These are phyloP conservation scores for Hanseniaspora vineae DNA, from an alignment of 805 yeast genomes.

Conservation along the genomic window DNA sequence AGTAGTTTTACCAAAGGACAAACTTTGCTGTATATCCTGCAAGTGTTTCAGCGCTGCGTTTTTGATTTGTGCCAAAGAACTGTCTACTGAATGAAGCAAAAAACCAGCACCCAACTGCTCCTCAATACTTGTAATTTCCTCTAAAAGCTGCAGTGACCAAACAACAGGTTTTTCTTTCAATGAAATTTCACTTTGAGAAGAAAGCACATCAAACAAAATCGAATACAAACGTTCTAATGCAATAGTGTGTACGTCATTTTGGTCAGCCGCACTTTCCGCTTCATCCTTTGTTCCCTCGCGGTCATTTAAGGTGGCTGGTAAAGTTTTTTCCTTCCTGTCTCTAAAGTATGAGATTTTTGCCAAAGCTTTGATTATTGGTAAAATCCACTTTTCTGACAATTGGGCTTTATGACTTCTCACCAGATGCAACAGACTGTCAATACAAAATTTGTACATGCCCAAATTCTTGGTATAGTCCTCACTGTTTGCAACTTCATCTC, in stretches of 20 bases:
- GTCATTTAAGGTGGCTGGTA: neutral
- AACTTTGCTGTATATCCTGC: too few species aligned
- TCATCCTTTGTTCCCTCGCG: conserved; percentile 7
- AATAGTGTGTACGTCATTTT: conserved; percentile 25
- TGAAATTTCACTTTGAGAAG: conserved; percentile 24
- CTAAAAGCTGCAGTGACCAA: conserved; percentile 50
- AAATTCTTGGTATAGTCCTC: conserved; percentile 8
- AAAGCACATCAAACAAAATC: conserved; percentile 45
- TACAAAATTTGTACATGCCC: conserved; percentile 33
- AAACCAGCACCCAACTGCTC: conserved; percentile 10
- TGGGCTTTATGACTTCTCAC: conserved; percentile 31
- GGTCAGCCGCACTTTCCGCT: conserved; percentile 7
- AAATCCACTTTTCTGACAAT: conserved; percentile 19
- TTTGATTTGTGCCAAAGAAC: conserved; percentile 37
- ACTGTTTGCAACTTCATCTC: neutral
- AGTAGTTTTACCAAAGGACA: too few species aligned
- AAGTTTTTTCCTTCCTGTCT: conserved; percentile 7
- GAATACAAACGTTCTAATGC: conserved; percentile 58
- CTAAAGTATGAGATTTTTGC: conserved; percentile 23
- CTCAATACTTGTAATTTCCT: conserved; percentile 22
- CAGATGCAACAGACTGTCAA: conserved; percentile 46
- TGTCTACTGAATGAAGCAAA: conserved; percentile 39
- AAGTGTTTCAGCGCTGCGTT: conserved; percentile 19
- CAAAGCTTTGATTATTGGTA: conserved; percentile 19
- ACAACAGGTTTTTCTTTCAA: conserved; percentile 27